Evolutionary conservation across 441 rosid genomes (phyloP).

Genomic region (Rhodomyrtus psidioides): DNA sequence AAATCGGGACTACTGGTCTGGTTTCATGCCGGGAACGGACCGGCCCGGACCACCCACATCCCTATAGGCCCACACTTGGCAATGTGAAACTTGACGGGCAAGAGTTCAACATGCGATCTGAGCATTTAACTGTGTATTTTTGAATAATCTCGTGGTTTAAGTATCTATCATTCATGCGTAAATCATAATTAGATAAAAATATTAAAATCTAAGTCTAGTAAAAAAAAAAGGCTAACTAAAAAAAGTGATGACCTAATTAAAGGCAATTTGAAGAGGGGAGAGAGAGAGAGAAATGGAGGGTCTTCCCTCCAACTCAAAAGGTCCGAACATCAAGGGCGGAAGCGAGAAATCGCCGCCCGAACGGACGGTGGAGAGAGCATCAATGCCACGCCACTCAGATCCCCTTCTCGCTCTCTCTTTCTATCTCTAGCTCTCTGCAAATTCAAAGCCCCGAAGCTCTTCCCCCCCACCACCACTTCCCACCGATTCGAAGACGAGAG

Average conservation of each 20-base stretch:
- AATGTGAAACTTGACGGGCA: accelerated
- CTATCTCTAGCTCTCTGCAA: not conserved
- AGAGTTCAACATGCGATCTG: not conserved
- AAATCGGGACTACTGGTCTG: too few species aligned
- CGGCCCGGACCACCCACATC: too few species aligned
- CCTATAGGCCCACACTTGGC: too few species aligned
- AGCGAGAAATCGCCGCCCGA: not conserved
- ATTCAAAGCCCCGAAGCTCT: not conserved
- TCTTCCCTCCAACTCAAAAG: not conserved
- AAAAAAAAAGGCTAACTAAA: not conserved
- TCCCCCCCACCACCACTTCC: not conserved
- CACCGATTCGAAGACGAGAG: not conserved
- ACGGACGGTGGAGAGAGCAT: not conserved
- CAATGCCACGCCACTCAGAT: not conserved
- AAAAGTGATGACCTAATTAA: not conserved
- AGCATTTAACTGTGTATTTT: too few species aligned
- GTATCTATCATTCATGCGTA: not conserved
- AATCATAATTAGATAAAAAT: not conserved
- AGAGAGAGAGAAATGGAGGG: not conserved
- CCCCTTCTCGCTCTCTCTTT: not conserved
- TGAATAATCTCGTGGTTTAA: not conserved
- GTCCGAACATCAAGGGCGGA: not conserved
- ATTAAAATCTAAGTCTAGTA: not conserved
- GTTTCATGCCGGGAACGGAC: too few species aligned
- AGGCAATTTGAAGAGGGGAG: not conserved